A percentile compares a stretch with the other conserved stretches of the same genome.
phyloP scores from a whole-genome alignment of 805 yeast genomes.

The Saccharomycopsis javanensis region DNA sequence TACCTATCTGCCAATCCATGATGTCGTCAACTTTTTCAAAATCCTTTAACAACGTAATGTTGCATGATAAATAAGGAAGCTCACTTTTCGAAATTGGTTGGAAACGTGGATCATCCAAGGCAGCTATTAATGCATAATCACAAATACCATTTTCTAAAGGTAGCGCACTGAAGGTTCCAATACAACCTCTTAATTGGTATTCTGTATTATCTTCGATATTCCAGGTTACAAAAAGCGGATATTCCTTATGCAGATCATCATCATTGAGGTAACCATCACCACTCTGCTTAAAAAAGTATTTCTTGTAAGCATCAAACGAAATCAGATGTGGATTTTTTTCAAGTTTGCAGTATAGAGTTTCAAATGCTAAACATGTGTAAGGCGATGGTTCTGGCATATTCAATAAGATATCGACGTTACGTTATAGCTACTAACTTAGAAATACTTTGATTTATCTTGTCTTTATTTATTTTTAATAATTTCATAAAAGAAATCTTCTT shows the following conservation, averaged over 20 bases:
- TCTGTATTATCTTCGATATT: constrained; percentile 30
- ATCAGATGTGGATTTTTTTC: constrained; percentile 17
- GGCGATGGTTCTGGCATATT: constrained; percentile 20
- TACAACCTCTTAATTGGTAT: constrained; percentile 70
- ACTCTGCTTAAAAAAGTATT: not conserved
- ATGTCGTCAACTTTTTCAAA: constrained; percentile 45
- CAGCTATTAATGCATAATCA: constrained; percentile 57
- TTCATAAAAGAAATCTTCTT: too few species aligned
- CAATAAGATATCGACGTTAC: too few species aligned
- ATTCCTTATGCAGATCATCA: too few species aligned
- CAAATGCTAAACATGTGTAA: constrained; percentile 34
- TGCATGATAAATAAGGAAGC: constrained; percentile 34
- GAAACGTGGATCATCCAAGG: constrained; percentile 73
- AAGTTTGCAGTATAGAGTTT: constrained; percentile 27
- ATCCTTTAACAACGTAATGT: constrained; percentile 56
- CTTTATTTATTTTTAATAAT: too few species aligned
- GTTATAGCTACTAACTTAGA: too few species aligned
- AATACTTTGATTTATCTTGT: too few species aligned
- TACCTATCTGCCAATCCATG: constrained; percentile 72
- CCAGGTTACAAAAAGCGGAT: constrained; percentile 89
- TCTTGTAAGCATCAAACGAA: not conserved
- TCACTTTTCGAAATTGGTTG: constrained; percentile 51
- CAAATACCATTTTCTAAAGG: constrained; percentile 48
- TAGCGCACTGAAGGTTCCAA: constrained; percentile 69
- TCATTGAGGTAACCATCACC: too few species aligned